Evolutionary conservation across 1,284 basidiomycete genomes (phyloP).

Genomic region (Cystobasidiaceae sp.): DNA sequence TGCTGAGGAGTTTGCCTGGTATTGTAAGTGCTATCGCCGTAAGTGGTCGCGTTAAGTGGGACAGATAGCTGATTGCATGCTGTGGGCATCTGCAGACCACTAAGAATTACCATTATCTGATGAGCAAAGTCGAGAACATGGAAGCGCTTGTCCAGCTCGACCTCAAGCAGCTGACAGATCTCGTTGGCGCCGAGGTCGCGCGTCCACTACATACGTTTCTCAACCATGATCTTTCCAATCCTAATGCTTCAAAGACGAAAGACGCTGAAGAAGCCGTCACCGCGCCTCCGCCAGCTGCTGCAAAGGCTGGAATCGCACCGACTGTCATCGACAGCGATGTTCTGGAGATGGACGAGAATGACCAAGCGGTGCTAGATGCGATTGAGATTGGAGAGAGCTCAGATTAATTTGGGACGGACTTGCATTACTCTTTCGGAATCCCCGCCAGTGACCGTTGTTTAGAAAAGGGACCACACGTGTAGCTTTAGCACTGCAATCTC

Average conservation of each 20-base stretch:
- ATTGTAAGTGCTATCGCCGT: slow-evolving; percentile 46
- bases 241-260: background rate
- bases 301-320: no score
- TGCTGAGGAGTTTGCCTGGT: slow-evolving; percentile 61
- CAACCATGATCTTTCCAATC: slow-evolving; percentile 55
- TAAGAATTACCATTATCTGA: slow-evolving; percentile 81
- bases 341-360: no score
- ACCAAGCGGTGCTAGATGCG: no score
- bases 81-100: slow-evolving; percentile 56
- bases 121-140: slow-evolving; percentile 70
- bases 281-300: no score
- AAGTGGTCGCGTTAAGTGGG: slow-evolving; percentile 49
- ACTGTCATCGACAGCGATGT: no score
- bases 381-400: no score
- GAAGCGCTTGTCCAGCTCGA: slow-evolving; percentile 59
- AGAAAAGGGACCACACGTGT: no score
- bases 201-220: slow-evolving; percentile 73
- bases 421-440: no score
- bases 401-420: no score
- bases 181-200: slow-evolving; percentile 78
- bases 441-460: no score
- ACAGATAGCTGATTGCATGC: background rate
- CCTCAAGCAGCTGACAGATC: slow-evolving; percentile 58
- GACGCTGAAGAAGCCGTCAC: background rate
- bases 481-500: no score